Base-by-base conservation (phyloP, 129 eudicot species). In the Flaveria brownii region DNA sequence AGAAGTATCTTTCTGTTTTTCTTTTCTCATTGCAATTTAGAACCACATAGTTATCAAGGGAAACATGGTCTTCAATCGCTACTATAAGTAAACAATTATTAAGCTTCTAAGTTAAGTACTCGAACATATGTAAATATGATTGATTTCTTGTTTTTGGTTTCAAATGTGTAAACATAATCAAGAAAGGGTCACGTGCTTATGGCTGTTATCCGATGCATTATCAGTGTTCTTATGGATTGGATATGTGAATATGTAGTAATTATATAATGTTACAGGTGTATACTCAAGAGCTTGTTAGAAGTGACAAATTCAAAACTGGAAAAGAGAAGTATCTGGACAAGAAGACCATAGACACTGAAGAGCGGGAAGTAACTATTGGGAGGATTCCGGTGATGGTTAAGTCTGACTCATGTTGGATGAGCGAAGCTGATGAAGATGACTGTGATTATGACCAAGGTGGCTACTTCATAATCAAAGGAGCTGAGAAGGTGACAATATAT, bases 401-500 rank as follows among this genome's bases (percentile, higher is more conserved):
- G 52, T 93, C 98, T 59, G 96, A 90, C 59, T 49, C 88, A 2
- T 93, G 98, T 82, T 88, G 98, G 98, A 90, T 88, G 98, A 87
- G 77, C 57, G 78, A 66, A 25, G 76, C 64, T 57, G 88, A 85
- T 18, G 87, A 84, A 82, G 84, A 68, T 26, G 93, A 90, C 56
- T 93, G 98, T 54, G 96, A 93, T 57, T 93, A 87, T 79, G 98
- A 93, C 62, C 88, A 90, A 66, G 97, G 98, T 25, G 98, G 98
- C 76, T 91, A 93, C 75, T 93, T 93, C 64, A 78, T 93, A 14
- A 77, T 93, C 78, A 91, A 93, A 86, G 98, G 98, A 63, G 97
- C 98, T 70, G 97, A 93, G 85, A 93, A 93, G 97, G 96, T 89
- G 70, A 79, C 60, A 17, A 1, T 51, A 60, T 55, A 18, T 51